Evolutionary conservation across 805 yeast species (phyloP), one percentile per base, ranked within the genome.

Genomic region (Candida namnaoensis): DNA sequence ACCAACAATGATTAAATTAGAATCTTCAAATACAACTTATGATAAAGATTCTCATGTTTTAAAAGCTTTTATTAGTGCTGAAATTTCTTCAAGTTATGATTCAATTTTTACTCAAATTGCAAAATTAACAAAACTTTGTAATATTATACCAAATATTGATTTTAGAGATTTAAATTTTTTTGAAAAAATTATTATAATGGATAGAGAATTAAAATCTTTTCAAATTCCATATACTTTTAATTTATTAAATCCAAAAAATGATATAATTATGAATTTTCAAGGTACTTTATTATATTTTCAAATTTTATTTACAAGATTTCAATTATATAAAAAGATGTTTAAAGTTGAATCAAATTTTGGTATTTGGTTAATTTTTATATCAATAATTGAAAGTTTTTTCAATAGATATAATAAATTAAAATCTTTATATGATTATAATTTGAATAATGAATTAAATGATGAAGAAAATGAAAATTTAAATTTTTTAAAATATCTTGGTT

Each of bases 61-160:
- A 8, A 52, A 52, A 38, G 56, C 54, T 1, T 52, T 52, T 41
- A 47, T 52, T 15, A 45, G 52, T 19, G 56, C 52, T 3, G 54
- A 52, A 27, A 41, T 41, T 14, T 45, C 44, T 27, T 30, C 32
- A 5, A 44, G 41, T 10, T 49, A 46, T 32, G 45, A 52, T 14
- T 40, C 54, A 4, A 37, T 47, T 5, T 34, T 47, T 9, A 50
- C 54, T 4, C 49, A 49, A 32, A 36, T 52, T 35, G 52, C 52
- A 11, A 47, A 44, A 19, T 28, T 52, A 7, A 51, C 53, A 24
- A 49, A 47, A 39, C 41, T 51, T 2, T 43, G 45, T 26, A 52
- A 52, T 36, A 53, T 45, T 5, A 38, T 47, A 3, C 51, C 56
- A 24, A 24, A 48, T 4, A 12, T 33, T 11, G 5, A 32, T 12